Percentiles rank a stretch among this genome's conserved stretches.
phyloP scores from a whole-genome alignment of 331 rosid species.

The Erythrophleum ivorense region DNA sequence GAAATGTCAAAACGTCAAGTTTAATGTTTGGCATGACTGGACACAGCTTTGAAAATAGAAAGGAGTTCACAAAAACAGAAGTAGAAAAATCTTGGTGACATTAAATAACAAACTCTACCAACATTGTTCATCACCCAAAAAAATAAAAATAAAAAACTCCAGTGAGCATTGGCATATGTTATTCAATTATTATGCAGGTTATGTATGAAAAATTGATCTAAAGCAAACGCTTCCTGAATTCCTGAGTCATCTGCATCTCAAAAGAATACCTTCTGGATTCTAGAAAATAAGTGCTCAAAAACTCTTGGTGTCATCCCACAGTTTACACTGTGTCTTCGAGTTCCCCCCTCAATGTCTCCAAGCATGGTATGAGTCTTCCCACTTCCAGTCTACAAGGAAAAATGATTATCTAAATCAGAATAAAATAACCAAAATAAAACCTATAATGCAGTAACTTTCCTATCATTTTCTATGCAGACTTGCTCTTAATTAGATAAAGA shows the following conservation, averaged over 20 bases:
- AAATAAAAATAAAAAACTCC: not conserved
- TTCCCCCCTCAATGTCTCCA: slow-evolving; percentile 96
- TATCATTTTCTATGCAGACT: slow-evolving; percentile 1
- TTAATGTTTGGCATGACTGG: not conserved
- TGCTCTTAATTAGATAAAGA: not conserved
- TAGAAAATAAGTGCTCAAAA: slow-evolving; percentile 86
- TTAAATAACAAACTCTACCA: not conserved
- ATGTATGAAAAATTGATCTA: not conserved
- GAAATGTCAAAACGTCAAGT: slow-evolving; percentile 12
- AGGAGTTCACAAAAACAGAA: slow-evolving; percentile 20
- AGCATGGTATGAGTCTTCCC: slow-evolving; percentile 99
- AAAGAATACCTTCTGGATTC: slow-evolving; percentile 87
- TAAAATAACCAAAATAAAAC: not conserved
- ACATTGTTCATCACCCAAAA: slow-evolving; percentile 3
- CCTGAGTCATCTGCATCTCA: slow-evolving; percentile 3
- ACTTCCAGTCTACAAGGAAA: slow-evolving; percentile 82
- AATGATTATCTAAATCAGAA: slow-evolving; percentile 16
- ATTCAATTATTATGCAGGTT: not conserved
- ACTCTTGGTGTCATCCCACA: slow-evolving; percentile 99
- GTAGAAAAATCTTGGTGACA: not conserved
- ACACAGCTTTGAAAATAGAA: slow-evolving; percentile 9
- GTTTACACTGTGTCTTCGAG: slow-evolving; percentile 94
- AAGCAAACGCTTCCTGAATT: not conserved
- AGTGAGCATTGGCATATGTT: not conserved
- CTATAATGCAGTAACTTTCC: not conserved